Evolutionary conservation across 192 early-diverging fungal genomes (phyloP).

Genomic region (Umbelopsis sp.): DNA sequence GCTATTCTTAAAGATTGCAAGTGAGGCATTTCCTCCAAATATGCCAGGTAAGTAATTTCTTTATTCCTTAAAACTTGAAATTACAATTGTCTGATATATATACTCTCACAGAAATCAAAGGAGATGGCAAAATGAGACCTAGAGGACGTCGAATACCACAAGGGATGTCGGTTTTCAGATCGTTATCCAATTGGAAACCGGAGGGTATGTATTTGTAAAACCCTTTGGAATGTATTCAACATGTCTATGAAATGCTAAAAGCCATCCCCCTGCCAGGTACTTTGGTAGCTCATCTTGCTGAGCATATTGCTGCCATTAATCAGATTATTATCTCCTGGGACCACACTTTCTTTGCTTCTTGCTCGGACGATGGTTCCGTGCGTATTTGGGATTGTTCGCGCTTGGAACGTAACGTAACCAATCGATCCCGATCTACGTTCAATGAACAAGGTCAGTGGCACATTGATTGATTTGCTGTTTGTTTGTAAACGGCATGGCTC

Average conservation of each 20-base stretch:
- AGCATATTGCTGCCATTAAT: slow-evolving; percentile 82
- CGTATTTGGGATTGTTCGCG: slow-evolving; percentile 83
- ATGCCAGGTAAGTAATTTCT: slow-evolving; percentile 27
- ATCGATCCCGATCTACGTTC: slow-evolving; percentile 72
- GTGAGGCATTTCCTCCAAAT: slow-evolving; percentile 50
- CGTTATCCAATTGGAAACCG: slow-evolving; percentile 69
- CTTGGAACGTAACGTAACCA: slow-evolving; percentile 84
- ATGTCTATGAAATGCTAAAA: too few relatives aligned
- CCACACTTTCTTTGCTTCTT: slow-evolving; percentile 76
- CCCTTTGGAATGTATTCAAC: too few relatives aligned
- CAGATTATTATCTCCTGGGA: slow-evolving; percentile 71
- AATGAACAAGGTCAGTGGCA: slow-evolving; percentile 56
- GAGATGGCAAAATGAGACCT: background rate
- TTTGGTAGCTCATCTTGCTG: slow-evolving; percentile 77
- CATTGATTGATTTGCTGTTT: background rate
- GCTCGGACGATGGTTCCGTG: slow-evolving; percentile 81
- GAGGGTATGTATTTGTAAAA: slow-evolving; percentile 49
- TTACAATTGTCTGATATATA: background rate
- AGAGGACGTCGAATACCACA: slow-evolving; percentile 31
- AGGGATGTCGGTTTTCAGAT: slow-evolving; percentile 35
- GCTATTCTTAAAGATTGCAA: slow-evolving; percentile 52
- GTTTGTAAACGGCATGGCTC: background rate
- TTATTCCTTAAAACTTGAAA: background rate
- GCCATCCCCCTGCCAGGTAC: slow-evolving; percentile 41
- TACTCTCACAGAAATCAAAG: background rate